A percentile compares a stretch with the other conserved stretches of the same genome.
These are phyloP conservation scores for Xerocomellus chrysenteron DNA, from an alignment of 768 basidiomycete genomes.

Conservation along the genomic window DNA sequence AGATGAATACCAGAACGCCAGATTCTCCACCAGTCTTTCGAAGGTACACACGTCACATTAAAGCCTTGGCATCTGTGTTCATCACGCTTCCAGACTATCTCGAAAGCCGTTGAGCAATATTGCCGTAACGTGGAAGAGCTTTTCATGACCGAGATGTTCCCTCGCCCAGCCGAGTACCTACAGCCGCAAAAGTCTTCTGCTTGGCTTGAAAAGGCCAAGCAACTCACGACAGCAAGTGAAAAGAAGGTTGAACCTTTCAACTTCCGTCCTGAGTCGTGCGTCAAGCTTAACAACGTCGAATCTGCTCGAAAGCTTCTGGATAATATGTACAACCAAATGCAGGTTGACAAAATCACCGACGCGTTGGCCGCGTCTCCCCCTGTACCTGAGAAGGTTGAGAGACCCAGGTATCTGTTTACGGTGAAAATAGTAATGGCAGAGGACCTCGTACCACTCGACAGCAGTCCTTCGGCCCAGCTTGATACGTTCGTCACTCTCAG, in stretches of 20 bases:
- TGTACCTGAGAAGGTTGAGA: constrained; percentile 66
- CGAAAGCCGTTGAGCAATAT: constrained; percentile 90
- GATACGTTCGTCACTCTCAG: constrained; percentile 95
- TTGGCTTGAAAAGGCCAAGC: constrained; percentile 84
- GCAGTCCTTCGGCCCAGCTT: constrained; percentile 72
- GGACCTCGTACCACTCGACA: constrained; percentile 74
- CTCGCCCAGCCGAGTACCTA: constrained; percentile 71
- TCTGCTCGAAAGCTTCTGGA: constrained; percentile 88
- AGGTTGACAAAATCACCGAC: constrained; percentile 82
- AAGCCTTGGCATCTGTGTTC: not conserved
- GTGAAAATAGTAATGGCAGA: constrained; percentile 94
- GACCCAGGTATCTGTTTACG: constrained; percentile 79
- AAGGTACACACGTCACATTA: constrained; percentile 53
- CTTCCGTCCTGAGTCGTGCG: constrained; percentile 90
- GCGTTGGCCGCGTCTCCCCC: constrained; percentile 60
- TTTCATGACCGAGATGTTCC: constrained; percentile 96
- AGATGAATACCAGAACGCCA: constrained; percentile 83
- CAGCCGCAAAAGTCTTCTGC: constrained; percentile 86
- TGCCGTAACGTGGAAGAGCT: constrained; percentile 82
- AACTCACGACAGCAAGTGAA: constrained; percentile 73
- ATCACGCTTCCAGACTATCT: constrained; percentile 63
- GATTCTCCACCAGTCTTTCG: constrained; percentile 85
- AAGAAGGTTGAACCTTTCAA: constrained; percentile 95
- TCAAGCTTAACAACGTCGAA: constrained; percentile 97
- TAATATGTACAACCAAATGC: constrained; percentile 89